Evolutionary conservation across 2,329 filamentous ascomycete species (phyloP), one percentile per base, ranked within the genome.

Genomic region (Tympanopsis confertula): DNA sequence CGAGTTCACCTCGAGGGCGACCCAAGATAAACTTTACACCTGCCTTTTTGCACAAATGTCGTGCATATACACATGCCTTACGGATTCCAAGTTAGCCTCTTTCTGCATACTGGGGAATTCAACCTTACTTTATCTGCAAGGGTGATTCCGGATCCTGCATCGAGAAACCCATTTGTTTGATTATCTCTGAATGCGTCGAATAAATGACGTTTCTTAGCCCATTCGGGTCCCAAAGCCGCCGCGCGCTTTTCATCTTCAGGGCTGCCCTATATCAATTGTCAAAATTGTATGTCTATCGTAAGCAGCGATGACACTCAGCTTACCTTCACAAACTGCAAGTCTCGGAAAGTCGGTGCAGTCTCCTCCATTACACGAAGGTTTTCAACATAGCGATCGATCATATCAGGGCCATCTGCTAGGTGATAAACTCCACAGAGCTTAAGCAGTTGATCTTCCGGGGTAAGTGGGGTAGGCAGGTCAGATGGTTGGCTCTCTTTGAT

Each of bases 121-220:
- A 7, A 3, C 20, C 18, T 29, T 36, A 50, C 49, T 42, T 51
- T 52, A 38, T 52, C 49, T 19, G 51, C 49, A 14, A 52, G 42
- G 10, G 43, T 51, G 28, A 53, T 42, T 22, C 50, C 50, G 7
- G 38, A 47, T 12, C 47, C 37, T 13, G 46, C 47, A 35, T 52
- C 51, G 13, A 51, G 37, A 32, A 50, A 50, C 5, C 49, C 50
- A 35, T 48, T 49, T 7, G 45, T 46, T 19, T 43, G 22, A 15
- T 45, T 44, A 20, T 40, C 20, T 19, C 43, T 49, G 42, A 52
- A 47, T 13, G 38, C 39, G 35, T 52, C 48, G 36, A 51, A 30
- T 5, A 44, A 29, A 24, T 51, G 49, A 15, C 41, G 43, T 35
- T 50, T 49, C 30, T 44, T 41, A 13, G 39, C 44, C 50, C 50